Conservation (phyloP, 306 rosid genomes). For the Vicia sativa region DNA sequence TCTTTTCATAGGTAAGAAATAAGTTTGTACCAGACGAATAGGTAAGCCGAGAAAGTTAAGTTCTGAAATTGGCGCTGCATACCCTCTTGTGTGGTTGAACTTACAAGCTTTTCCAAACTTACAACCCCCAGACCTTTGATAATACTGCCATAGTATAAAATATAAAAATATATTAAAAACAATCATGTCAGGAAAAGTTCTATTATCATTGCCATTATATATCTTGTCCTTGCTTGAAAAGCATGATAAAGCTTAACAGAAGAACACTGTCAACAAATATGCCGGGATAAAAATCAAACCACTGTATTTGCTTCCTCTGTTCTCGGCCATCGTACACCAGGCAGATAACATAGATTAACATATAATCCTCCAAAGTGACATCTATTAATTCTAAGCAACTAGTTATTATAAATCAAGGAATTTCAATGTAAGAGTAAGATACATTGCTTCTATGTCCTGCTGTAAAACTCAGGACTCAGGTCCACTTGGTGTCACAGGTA, state of each 20-base stretch:
- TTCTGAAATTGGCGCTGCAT: conserved; percentile 49
- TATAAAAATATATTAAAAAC: conserved; percentile 33
- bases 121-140: conserved; percentile 85
- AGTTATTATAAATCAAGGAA: conserved; percentile 3
- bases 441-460: conserved; percentile 4
- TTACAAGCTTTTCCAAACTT: conserved; percentile 82
- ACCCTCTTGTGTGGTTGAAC: conserved; percentile 69
- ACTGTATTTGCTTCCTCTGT: neutral
- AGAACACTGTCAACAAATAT: conserved; percentile 8
- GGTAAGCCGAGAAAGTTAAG: conserved; percentile 91
- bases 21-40: conserved; percentile 70
- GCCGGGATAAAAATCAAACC: conserved; percentile 17
- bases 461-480: conserved; percentile 15
- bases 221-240: conserved; percentile 15
- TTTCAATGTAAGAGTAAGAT: conserved; percentile 7
- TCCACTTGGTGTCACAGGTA: conserved; percentile 15
- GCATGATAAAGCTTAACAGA: conserved; percentile 9
- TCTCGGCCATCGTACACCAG: neutral
- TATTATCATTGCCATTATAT: conserved; percentile 3
- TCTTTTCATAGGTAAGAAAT: neutral
- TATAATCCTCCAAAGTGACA: conserved; percentile 8
- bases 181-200: conserved; percentile 30
- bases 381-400: conserved; percentile 14
- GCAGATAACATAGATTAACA: conserved; percentile 17
- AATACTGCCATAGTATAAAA: conserved; percentile 66